Percentiles rank a stretch among this genome's conserved stretches.
These are phyloP conservation scores for Aspergillus biplanus DNA, from an alignment of 495 filamentous ascomycete genomes.

Conservation along the genomic window DNA sequence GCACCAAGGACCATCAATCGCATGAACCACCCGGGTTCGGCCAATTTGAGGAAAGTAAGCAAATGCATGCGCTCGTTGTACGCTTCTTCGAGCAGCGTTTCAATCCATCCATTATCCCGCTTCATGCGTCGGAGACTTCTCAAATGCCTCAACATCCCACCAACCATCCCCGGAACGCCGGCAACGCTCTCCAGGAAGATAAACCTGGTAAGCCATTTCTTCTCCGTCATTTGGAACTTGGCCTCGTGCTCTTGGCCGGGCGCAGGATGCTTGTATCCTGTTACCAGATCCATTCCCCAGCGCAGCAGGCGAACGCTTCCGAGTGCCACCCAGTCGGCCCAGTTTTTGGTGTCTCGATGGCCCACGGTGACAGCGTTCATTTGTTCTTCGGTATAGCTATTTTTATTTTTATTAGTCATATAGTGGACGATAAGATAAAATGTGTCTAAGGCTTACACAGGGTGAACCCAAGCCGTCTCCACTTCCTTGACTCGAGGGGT, in stretches of 20 bases:
- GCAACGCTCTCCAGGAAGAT: constrained; percentile 95
- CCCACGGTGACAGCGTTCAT: constrained; percentile 66
- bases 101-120: constrained; percentile 96
- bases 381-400: constrained; percentile 64
- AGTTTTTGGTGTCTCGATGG: constrained; percentile 67
- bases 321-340: constrained; percentile 71
- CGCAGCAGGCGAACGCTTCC: constrained; percentile 63
- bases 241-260: constrained; percentile 45
- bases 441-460: constrained; percentile 38
- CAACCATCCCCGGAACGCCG: constrained; percentile 96
- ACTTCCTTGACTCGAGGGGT: constrained; percentile 41
- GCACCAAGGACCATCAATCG: constrained; percentile 81
- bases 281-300: constrained; percentile 68
- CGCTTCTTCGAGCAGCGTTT: constrained; percentile 89
- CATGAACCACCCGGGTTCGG: constrained; percentile 89
- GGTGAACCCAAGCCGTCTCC: constrained; percentile 44
- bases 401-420: neutral
- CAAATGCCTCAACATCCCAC: constrained; percentile 88
- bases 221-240: constrained; percentile 67
- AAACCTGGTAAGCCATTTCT: constrained; percentile 81
- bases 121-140: constrained; percentile 81
- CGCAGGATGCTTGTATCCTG: constrained; percentile 70
- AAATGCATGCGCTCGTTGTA: constrained; percentile 98
- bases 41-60: constrained; percentile 91
- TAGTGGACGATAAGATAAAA: neutral